Evolutionary conservation across 768 basidiomycete genomes (phyloP).

Genomic region (Clitopilus passeckerianus): DNA sequence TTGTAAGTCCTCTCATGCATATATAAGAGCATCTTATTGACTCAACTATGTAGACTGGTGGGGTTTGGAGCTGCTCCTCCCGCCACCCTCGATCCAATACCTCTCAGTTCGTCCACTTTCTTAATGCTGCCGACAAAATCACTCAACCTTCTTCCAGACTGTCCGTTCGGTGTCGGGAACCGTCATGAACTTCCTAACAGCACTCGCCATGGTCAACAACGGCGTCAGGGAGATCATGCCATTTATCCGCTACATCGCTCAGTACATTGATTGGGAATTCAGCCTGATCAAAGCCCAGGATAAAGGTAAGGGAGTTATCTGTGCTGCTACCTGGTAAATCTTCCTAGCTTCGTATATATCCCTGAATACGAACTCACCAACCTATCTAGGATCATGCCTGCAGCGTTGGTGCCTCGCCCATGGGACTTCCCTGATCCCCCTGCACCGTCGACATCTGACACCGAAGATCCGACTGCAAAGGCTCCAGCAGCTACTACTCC

Average conservation of each 20-base stretch:
- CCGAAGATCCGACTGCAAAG: not conserved
- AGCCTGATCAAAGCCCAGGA: slow-evolving; percentile 54
- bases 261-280: slow-evolving; percentile 74
- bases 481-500: not conserved
- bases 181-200: slow-evolving; percentile 69
- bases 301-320: slow-evolving; percentile 71
- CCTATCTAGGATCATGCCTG: slow-evolving; percentile 59
- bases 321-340: slow-evolving; percentile 76
- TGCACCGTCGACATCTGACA: slow-evolving; percentile 10
- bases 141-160: slow-evolving; percentile 27
- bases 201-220: slow-evolving; percentile 56
- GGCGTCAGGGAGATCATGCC: slow-evolving; percentile 79
- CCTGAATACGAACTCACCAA: not conserved
- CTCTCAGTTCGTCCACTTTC: slow-evolving; percentile 39
- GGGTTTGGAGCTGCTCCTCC: slow-evolving; percentile 75
- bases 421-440: slow-evolving; percentile 64
- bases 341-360: not conserved
- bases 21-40: not conserved
- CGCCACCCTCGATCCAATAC: slow-evolving; percentile 58
- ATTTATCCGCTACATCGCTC: slow-evolving; percentile 74
- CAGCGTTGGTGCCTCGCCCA: slow-evolving; percentile 67
- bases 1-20: slow-evolving; percentile 39
- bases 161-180: slow-evolving; percentile 54
- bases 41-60: slow-evolving; percentile 63
- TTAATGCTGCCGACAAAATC: not conserved